Evolutionary conservation across 106 monocot species (phyloP).

Genomic region (Dioscorea zingiberensis): DNA sequence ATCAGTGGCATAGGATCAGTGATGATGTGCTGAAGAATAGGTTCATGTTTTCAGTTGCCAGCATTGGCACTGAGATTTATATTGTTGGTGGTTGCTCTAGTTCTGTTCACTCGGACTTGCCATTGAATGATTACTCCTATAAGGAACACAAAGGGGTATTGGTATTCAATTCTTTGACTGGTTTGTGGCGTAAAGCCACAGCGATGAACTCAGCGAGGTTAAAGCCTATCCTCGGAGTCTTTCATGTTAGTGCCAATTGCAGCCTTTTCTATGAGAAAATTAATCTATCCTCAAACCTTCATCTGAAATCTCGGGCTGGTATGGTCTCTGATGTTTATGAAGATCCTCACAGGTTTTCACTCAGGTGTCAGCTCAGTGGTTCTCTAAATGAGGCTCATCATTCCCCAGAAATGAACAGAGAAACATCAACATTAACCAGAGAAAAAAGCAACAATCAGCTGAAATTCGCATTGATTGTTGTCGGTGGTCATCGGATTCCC

Average conservation of each 20-base stretch:
- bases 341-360: conserved; percentile 60
- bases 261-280: conserved; percentile 17
- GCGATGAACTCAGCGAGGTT: conserved; percentile 64
- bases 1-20: conserved; percentile 48
- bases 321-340: conserved; percentile 61
- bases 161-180: conserved; percentile 59
- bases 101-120: not conserved
- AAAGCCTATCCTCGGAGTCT: conserved; percentile 57
- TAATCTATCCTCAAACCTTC: not conserved
- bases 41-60: conserved; percentile 59
- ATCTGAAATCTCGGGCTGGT: conserved; percentile 15
- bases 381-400: conserved; percentile 20
- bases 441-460: not conserved
- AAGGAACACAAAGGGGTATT: conserved; percentile 50
- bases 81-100: conserved; percentile 64
- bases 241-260: conserved; percentile 36
- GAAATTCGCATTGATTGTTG: conserved; percentile 55
- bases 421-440: not conserved
- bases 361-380: conserved; percentile 45
- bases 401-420: conserved; percentile 10
- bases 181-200: conserved; percentile 48
- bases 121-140: conserved; percentile 11
- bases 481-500: conserved; percentile 36
- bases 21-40: conserved; percentile 33
- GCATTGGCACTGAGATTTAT: conserved; percentile 54